Conservation (phyloP, 2,329 filamentous ascomycete genomes). For the Didymella keratinophila region DNA sequence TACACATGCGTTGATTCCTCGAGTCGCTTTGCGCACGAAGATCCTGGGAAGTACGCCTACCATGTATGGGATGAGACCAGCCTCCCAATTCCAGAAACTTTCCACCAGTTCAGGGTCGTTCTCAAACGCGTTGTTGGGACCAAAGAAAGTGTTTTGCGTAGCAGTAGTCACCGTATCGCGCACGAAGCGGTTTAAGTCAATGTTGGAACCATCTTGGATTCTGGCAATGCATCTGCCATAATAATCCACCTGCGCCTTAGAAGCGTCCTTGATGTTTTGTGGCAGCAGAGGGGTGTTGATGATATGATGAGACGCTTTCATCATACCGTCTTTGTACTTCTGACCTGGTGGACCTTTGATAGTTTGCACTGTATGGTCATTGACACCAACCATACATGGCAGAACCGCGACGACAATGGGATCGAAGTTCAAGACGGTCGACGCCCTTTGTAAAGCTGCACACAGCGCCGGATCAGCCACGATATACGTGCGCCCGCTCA, state of each 20-base stretch:
- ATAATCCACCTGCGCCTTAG: constrained; percentile 46
- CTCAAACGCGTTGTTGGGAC: constrained; percentile 55
- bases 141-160: constrained; percentile 54
- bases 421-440: constrained; percentile 55
- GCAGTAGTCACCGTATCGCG: constrained; percentile 42
- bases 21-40: constrained; percentile 50
- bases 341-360: constrained; percentile 34
- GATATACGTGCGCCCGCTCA: constrained; percentile 56
- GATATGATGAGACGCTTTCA: constrained; percentile 37
- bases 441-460: constrained; percentile 50
- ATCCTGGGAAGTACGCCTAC: constrained; percentile 47
- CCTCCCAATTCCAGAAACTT: constrained; percentile 56
- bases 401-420: constrained; percentile 52
- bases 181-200: constrained; percentile 51
- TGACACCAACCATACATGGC: constrained; percentile 51
- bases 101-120: constrained; percentile 47
- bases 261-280: constrained; percentile 47
- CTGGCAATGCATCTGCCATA: constrained; percentile 39
- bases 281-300: constrained; percentile 47
- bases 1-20: constrained; percentile 44
- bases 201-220: constrained; percentile 35
- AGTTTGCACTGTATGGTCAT: constrained; percentile 38
- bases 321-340: constrained; percentile 42
- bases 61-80: constrained; percentile 41
- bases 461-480: constrained; percentile 54